phyloP scores from a whole-genome alignment of 257 asterid genomes.

The Ilex asprella region DNA sequence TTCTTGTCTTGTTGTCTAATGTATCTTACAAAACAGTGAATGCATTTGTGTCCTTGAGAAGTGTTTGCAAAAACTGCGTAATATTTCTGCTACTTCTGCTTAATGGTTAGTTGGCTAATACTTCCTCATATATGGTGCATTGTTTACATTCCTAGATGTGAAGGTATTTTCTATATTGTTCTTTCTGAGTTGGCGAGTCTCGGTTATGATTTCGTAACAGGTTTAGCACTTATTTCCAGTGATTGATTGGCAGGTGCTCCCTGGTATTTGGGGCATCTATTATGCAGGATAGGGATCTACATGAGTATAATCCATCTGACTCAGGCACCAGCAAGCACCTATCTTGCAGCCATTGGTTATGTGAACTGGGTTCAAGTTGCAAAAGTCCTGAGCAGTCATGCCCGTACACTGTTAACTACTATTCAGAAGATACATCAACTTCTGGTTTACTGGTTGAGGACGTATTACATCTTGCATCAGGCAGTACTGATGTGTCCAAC shows the following conservation, averaged over 20 bases:
- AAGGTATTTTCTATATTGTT: no score
- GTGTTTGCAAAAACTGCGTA: no score
- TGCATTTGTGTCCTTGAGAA: no score
- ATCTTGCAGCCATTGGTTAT: constrained; percentile 61
- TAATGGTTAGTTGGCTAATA: no score
- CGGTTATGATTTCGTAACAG: constrained; percentile 24
- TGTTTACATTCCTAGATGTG: no score
- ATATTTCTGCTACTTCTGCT: no score
- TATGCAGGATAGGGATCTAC: constrained; percentile 80
- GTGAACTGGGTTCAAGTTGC: constrained; percentile 46
- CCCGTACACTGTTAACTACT: constrained; percentile 53
- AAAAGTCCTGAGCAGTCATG: constrained; percentile 48
- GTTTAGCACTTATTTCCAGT: constrained; percentile 67
- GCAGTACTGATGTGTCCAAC: constrained; percentile 32
- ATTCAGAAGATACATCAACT: constrained; percentile 55
- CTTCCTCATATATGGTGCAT: no score
- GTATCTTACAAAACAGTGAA: no score
- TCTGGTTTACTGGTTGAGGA: constrained; percentile 79
- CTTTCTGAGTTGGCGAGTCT: neutral
- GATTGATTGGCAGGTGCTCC: constrained; percentile 91
- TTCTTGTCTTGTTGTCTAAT: no score
- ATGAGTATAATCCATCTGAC: constrained; percentile 58
- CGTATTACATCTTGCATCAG: constrained; percentile 44
- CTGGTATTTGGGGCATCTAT: constrained; percentile 65
- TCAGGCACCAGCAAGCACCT: constrained; percentile 62